Evolutionary conservation across 768 basidiomycete genomes (phyloP).

Genomic region (Phaeotremella skinneri): DNA sequence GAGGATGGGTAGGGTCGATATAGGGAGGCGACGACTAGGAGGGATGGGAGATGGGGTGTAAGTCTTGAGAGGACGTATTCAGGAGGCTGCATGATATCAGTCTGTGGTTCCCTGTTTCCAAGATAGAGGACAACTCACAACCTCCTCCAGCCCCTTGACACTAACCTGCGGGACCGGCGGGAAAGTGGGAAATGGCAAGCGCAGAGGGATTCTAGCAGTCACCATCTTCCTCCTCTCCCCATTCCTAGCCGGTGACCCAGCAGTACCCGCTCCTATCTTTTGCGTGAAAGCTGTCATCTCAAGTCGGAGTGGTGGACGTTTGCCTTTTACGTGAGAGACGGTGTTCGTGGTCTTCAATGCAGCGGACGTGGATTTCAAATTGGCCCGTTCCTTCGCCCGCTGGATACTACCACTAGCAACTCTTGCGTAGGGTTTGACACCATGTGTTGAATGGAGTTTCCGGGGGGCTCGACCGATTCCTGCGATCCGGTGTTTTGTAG

Average conservation of each 20-base stretch:
- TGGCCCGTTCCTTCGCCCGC: constrained; percentile 8
- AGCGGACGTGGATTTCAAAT: constrained; percentile 3
- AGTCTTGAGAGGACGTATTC: constrained; percentile 14
- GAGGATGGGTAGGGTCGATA: constrained; percentile 15
- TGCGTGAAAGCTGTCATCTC: too few relatives aligned
- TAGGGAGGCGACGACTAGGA: constrained; percentile 13
- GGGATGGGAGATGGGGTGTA: constrained; percentile 11
- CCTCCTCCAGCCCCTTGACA: constrained; percentile 6
- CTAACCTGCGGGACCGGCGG: constrained; percentile 10
- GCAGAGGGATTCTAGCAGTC: constrained; percentile 13
- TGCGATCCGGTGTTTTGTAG: constrained; percentile 12
- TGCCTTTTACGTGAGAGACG: too few relatives aligned
- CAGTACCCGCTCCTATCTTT: too few relatives aligned
- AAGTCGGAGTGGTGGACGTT: too few relatives aligned
- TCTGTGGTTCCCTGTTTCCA: neutral
- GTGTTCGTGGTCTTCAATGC: neutral
- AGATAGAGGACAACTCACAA: constrained; percentile 14
- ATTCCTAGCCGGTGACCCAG: neutral
- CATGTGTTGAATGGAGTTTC: constrained; percentile 10
- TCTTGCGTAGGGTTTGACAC: constrained; percentile 16
- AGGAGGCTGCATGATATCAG: constrained; percentile 15
- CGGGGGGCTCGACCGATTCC: constrained; percentile 17
- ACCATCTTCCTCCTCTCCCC: neutral
- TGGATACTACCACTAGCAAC: neutral
- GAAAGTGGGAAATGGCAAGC: constrained; percentile 13